phyloP scores from a whole-genome alignment of 441 rosid species.

The Cnidoscolus chayamansa region DNA sequence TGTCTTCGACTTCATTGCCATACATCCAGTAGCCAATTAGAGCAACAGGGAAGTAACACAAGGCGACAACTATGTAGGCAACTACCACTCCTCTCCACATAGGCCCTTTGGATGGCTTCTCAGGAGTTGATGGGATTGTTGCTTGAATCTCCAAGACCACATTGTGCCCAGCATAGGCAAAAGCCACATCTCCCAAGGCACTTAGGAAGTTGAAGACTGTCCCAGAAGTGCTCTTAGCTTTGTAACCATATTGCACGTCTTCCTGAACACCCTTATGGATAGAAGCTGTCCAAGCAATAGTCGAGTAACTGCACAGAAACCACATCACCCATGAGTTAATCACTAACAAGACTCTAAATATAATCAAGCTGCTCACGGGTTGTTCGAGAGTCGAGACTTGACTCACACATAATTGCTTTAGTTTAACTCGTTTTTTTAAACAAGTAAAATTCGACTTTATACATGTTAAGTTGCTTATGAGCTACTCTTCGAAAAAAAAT shows the following conservation, averaged over 20 bases:
- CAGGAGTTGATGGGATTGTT: constrained; percentile 75
- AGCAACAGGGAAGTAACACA: constrained; percentile 88
- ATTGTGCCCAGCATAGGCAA: constrained; percentile 84
- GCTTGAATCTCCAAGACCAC: constrained; percentile 84
- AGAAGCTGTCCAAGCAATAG: constrained; percentile 77
- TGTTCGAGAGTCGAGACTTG: too few relatives aligned
- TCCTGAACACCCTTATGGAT: constrained; percentile 52
- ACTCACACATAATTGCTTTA: too few relatives aligned
- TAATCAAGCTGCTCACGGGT: too few relatives aligned
- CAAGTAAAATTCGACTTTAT: too few relatives aligned
- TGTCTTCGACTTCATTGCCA: constrained; percentile 56
- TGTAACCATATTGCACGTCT: constrained; percentile 54
- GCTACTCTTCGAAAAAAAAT: too few relatives aligned
- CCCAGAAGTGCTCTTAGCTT: constrained; percentile 38
- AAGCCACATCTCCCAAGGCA: constrained; percentile 69
- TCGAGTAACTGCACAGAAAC: constrained; percentile 54
- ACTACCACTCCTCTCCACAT: constrained; percentile 83
- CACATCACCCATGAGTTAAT: too few relatives aligned
- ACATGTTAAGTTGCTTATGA: too few relatives aligned
- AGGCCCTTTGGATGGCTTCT: constrained; percentile 74
- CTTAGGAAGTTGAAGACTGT: constrained; percentile 56
- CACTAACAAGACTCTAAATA: too few relatives aligned
- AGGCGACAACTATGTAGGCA: constrained; percentile 68
- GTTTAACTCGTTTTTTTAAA: too few relatives aligned
- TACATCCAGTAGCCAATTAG: constrained; percentile 61